Evolutionary conservation across 257 asterid species (phyloP), one percentile per base, ranked within the genome.

Genomic region (Linaria vulgaris): DNA sequence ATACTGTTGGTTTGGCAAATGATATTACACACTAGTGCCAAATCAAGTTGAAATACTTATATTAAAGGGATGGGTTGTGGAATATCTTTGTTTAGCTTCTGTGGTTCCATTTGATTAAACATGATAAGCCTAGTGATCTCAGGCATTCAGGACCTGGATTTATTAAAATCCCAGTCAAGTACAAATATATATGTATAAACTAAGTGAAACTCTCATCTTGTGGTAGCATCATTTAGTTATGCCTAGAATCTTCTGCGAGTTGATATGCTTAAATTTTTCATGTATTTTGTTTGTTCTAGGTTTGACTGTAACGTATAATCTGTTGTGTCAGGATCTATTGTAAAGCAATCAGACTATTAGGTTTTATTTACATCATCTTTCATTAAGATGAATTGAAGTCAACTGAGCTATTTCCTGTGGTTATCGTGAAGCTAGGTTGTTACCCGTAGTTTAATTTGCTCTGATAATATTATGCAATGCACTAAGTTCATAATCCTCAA

Each of bases 381-480:
- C 21, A 17, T 39, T 58, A 20, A 15, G 34, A 58, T 20, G 16
- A 30, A 50, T 30, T n/a, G 21, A 5, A 30, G 20, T 47, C 27
- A 57, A 7, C 12, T 37, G 24, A 22, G 9, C 17, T 37, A 19
- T 48, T 24, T 58, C 43, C 50, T 57, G 34, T 39, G 27, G 20
- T 57, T 23, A 43, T 39, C 52, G 30, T 16, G 24, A 45, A 49
- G 44, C 39, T 37, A 60, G 54, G 17, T 56, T 47, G 60, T 59
- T 45, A 24, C 6, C 65, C 48, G 21, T 47, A 46, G n/a, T 53
- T 58, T 44, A 10, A 30, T 67, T 34, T 34, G 23, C 34, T 20
- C 22, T 31, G 9, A 4, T 1, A 37, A n/a, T 21, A 52, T 10
- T 24, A 38, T 24, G 62, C 54, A 24, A n/a, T 9, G 15, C 31